These are phyloP conservation scores for Cystobasidiaceae sp. DNA, from an alignment of 1,284 basidiomycete genomes.

Conservation along the genomic window DNA sequence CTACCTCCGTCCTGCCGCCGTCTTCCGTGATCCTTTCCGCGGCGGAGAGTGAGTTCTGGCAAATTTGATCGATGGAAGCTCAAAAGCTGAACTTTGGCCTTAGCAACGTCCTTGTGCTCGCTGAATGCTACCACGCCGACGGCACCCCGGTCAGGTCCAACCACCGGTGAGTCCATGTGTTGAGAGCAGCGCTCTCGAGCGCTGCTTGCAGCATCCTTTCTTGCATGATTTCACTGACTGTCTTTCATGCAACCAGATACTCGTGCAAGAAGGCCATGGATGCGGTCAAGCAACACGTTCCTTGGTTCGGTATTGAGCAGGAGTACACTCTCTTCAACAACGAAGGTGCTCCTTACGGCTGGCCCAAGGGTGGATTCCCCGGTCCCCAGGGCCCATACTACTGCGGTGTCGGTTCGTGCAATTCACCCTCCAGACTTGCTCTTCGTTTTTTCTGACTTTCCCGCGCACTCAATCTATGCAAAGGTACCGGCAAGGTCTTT, in stretches of 20 bases:
- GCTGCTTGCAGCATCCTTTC: background rate
- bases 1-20: conserved; percentile 92
- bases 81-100: background rate
- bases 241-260: conserved; percentile 31
- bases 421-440: conserved; percentile 20
- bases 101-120: conserved; percentile 83
- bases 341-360: conserved; percentile 87
- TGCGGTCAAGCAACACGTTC: conserved; percentile 66
- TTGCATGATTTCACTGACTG: background rate
- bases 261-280: conserved; percentile 80
- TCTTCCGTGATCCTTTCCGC: conserved; percentile 99
- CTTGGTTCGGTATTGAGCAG: conserved; percentile 76
- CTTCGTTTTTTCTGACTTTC: conserved; percentile 17
- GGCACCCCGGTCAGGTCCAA: conserved; percentile 98
- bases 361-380: conserved; percentile 93
- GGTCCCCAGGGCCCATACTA: conserved; percentile 99
- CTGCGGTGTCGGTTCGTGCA: conserved; percentile 89
- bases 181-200: too few species aligned
- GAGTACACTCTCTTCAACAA: conserved; percentile 71
- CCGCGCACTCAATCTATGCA: background rate
- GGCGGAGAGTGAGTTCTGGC: conserved; percentile 62
- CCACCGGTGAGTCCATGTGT: conserved; percentile 58
- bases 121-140: conserved; percentile 53
- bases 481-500: conserved; percentile 92
- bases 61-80: background rate